phyloP scores from a whole-genome alignment of 306 rosid species.

The Pachyrhizus erosus region DNA sequence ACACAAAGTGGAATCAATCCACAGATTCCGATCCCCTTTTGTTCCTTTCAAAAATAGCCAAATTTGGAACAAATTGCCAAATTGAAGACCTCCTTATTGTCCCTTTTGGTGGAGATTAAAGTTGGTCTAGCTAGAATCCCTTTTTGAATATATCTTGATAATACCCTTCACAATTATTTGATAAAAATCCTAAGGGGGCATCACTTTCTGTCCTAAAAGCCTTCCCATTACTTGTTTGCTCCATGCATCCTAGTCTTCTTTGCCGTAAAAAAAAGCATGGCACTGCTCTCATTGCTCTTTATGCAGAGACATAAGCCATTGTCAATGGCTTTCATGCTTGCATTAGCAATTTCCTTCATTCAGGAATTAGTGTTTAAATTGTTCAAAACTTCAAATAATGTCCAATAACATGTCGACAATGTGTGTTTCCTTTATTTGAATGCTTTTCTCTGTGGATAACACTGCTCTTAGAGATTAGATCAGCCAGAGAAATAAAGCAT shows the following conservation, averaged over 20 bases:
- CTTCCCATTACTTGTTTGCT: constrained; percentile 36
- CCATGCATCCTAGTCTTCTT: constrained; percentile 39
- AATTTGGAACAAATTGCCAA: constrained; percentile 32
- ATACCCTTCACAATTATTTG: constrained; percentile 46
- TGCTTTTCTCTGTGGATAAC: constrained; percentile 19
- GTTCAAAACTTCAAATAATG: neutral
- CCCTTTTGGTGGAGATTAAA: constrained; percentile 51
- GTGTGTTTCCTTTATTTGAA: constrained; percentile 21
- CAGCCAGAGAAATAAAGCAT: constrained; percentile 34
- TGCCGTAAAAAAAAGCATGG: neutral
- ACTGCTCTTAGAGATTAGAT: constrained; percentile 1
- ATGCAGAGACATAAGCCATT: neutral
- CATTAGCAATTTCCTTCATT: neutral
- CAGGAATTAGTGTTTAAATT: neutral
- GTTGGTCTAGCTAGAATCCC: neutral
- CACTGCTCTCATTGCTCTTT: constrained; percentile 13
- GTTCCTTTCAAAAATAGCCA: neutral
- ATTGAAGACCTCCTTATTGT: constrained; percentile 18
- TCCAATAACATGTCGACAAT: neutral
- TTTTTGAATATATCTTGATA: constrained; percentile 47
- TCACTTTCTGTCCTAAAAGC: constrained; percentile 51
- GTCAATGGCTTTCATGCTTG: neutral
- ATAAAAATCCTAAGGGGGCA: neutral
- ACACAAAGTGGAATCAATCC: constrained; percentile 36
- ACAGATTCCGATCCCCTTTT: neutral